These are phyloP conservation scores for Sporormia fimetaria DNA, from an alignment of 495 filamentous ascomycete genomes.

Conservation along the genomic window DNA sequence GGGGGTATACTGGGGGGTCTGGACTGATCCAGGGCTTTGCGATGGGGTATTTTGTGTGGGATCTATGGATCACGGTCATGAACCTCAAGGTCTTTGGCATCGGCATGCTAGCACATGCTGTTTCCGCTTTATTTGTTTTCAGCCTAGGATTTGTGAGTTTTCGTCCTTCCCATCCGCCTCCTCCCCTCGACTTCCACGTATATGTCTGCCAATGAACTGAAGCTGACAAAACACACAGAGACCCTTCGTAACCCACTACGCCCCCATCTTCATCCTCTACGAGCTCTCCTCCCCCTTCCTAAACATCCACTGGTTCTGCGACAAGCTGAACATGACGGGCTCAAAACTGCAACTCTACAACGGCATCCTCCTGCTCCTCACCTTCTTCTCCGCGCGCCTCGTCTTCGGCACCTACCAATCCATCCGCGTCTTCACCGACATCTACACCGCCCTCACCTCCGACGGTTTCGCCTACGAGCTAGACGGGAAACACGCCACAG, in stretches of 20 bases:
- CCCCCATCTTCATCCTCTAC: conserved; percentile 85
- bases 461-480: conserved; percentile 4
- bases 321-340: conserved; percentile 92
- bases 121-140: conserved; percentile 77
- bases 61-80: conserved; percentile 60
- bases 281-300: conserved; percentile 55
- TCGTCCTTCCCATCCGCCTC: conserved; percentile 24
- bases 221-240: conserved; percentile 2
- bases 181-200: conserved; percentile 50
- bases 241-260: conserved; percentile 91
- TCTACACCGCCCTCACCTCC: conserved; percentile 47
- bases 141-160: conserved; percentile 79
- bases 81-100: conserved; percentile 73
- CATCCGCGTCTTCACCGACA: conserved; percentile 61
- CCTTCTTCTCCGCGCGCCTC: conserved; percentile 82
- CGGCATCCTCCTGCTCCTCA: conserved; percentile 56
- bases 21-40: conserved; percentile 79
- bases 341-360: conserved; percentile 74
- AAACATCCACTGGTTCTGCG: conserved; percentile 93
- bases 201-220: conserved; percentile 43
- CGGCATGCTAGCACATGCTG: conserved; percentile 81
- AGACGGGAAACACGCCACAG: conserved; percentile 7
- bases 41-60: conserved; percentile 93
- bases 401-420: conserved; percentile 86
- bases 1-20: conserved; percentile 74